These are phyloP conservation scores for Collariella sp. DNA, from an alignment of 495 filamentous ascomycete genomes.

Conservation along the genomic window DNA sequence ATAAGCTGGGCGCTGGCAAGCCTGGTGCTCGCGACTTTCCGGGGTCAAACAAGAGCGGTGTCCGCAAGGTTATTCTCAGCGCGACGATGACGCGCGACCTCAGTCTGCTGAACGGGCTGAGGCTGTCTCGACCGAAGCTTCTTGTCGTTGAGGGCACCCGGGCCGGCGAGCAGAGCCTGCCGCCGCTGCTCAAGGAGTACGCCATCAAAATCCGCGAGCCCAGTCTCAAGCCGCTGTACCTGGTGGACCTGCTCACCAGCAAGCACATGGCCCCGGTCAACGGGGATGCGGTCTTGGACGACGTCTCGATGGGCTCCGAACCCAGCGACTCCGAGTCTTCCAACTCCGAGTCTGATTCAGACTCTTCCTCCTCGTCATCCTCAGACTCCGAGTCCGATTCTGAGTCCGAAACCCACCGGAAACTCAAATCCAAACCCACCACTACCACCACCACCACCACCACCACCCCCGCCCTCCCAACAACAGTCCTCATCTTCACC, in stretches of 20 bases:
- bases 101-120: conserved; percentile 65
- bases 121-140: conserved; percentile 63
- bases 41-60: conserved; percentile 38
- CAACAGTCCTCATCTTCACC: conserved; percentile 71
- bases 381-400: conserved; percentile 27
- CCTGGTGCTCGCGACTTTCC: conserved; percentile 39
- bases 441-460: background rate
- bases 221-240: conserved; percentile 74
- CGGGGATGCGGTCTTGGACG: background rate
- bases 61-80: conserved; percentile 71
- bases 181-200: conserved; percentile 59
- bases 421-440: background rate
- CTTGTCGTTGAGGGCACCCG: conserved; percentile 57
- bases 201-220: conserved; percentile 67
- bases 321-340: conserved; percentile 21
- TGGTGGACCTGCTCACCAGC: conserved; percentile 53
- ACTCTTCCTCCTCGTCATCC: conserved; percentile 18
- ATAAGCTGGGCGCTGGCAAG: conserved; percentile 42
- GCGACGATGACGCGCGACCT: conserved; percentile 92
- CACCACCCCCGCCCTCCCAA: conserved; percentile 6
- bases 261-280: conserved; percentile 20
- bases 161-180: conserved; percentile 48
- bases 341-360: conserved; percentile 25
- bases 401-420: conserved; percentile 13
- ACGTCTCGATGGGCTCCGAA: conserved; percentile 19